Evolutionary conservation across 1,139 yeast genomes (phyloP).

Genomic region (Debaryomycetaceae sp.): DNA sequence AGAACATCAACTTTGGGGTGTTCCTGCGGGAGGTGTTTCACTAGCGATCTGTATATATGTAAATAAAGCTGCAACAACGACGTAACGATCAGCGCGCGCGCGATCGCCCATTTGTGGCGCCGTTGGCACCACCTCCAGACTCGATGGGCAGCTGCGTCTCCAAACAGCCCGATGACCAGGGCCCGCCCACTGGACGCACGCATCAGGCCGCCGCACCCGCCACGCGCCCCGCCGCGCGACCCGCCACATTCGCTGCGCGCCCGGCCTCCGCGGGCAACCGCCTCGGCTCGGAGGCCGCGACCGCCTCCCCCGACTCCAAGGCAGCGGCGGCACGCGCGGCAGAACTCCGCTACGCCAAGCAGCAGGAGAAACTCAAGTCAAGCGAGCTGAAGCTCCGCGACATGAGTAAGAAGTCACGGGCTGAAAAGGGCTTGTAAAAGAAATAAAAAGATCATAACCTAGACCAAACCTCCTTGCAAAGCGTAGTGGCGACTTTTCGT

Average conservation of each 20-base stretch:
- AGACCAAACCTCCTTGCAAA: background rate
- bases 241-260: no score
- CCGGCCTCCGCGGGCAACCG: no score
- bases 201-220: no score
- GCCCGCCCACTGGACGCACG: no score
- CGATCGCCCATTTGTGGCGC: background rate
- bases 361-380: constrained; percentile 19
- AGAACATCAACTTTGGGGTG: constrained; percentile 26
- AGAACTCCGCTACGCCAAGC: constrained; percentile 25
- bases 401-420: constrained; percentile 26
- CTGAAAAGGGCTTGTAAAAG: constrained; percentile 30
- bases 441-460: background rate
- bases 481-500: background rate
- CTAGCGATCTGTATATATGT: background rate
- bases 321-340: constrained; percentile 38
- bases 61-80: background rate
- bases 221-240: no score
- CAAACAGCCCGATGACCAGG: constrained; percentile 10
- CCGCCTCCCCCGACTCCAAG: constrained; percentile 15
- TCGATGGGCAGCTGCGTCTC: constrained; percentile 20
- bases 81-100: background rate
- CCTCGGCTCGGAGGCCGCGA: no score
- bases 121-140: background rate
- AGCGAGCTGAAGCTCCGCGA: constrained; percentile 27
- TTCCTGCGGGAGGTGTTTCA: constrained; percentile 16